Evolutionary conservation across 371 early-diverging fungal species (phyloP).

Genomic region (Smittium culicis): DNA sequence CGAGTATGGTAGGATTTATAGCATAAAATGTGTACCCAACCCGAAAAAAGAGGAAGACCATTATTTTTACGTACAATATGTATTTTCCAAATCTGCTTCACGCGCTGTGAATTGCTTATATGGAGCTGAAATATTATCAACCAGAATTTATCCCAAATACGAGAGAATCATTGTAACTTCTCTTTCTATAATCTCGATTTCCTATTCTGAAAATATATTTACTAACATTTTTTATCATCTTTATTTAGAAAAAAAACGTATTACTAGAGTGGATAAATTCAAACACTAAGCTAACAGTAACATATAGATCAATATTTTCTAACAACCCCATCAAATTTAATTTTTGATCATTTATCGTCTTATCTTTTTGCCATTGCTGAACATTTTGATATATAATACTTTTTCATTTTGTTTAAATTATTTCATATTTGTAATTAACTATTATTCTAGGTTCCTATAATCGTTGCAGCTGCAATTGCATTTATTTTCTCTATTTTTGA

Average conservation of each 20-base stretch:
- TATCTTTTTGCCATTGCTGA: too few relatives aligned
- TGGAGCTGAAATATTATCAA: slow-evolving; percentile 49
- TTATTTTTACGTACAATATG: slow-evolving; percentile 63
- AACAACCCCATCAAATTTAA: too few relatives aligned
- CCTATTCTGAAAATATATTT: too few relatives aligned
- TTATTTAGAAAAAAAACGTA: slow-evolving; percentile 43
- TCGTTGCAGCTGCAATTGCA: slow-evolving; percentile 65
- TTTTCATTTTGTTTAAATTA: too few relatives aligned
- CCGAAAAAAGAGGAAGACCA: slow-evolving; percentile 57
- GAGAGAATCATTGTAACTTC: slow-evolving; percentile 48
- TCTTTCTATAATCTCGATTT: too few relatives aligned
- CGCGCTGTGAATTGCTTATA: slow-evolving; percentile 82
- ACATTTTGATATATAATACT: too few relatives aligned
- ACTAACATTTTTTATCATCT: too few relatives aligned
- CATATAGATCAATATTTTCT: too few relatives aligned
- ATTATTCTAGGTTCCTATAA: slow-evolving; percentile 40
- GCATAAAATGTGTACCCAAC: slow-evolving; percentile 47
- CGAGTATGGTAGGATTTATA: slow-evolving; percentile 64
- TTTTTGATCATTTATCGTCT: too few relatives aligned
- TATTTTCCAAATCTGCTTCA: slow-evolving; percentile 59
- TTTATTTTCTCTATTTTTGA: slow-evolving; percentile 76
- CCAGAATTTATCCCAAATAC: slow-evolving; percentile 52
- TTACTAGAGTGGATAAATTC: slow-evolving; percentile 51
- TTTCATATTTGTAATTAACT: too few relatives aligned
- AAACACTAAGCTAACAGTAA: too few relatives aligned